phyloP scores from a whole-genome alignment of 495 filamentous ascomycete genomes.

The Amphirosellinia nigrospora region DNA sequence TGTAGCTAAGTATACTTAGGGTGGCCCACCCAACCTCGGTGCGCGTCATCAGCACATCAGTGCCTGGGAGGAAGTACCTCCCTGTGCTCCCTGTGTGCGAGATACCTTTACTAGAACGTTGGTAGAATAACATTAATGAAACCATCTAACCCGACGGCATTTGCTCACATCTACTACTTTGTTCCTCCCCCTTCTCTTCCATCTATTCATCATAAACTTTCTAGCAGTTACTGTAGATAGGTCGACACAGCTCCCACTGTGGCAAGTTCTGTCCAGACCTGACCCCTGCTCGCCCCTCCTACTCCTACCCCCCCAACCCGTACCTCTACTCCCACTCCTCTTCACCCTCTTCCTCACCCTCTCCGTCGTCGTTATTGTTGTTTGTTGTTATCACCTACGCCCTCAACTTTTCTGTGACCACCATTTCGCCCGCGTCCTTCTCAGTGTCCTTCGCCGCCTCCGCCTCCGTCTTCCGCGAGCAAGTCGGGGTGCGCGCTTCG shows the following conservation, averaged over 20 bases:
- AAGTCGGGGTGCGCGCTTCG: constrained; percentile 8
- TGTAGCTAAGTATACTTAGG: too few relatives aligned
- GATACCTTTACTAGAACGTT: too few relatives aligned
- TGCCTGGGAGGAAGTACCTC: constrained; percentile 32
- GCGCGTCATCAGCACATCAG: constrained; percentile 43
- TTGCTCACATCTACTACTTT: background rate
- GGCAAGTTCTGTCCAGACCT: background rate
- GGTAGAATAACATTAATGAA: background rate
- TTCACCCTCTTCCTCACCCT: background rate
- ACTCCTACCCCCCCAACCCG: background rate
- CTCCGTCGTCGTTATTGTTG: background rate
- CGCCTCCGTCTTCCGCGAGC: background rate
- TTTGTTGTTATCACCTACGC: too few relatives aligned
- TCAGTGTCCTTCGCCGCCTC: too few relatives aligned
- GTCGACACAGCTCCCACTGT: background rate
- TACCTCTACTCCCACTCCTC: background rate
- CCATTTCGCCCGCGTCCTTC: background rate
- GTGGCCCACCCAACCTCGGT: constrained; percentile 25
- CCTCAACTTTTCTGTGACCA: background rate
- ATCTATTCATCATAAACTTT: background rate
- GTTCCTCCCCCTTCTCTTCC: background rate
- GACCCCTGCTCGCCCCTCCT: background rate
- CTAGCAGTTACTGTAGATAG: too few relatives aligned
- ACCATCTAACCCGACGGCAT: background rate
- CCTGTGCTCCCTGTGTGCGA: too few relatives aligned